Conservation (phyloP, 495 filamentous ascomycete genomes). For the Podospora anserina region DNA sequence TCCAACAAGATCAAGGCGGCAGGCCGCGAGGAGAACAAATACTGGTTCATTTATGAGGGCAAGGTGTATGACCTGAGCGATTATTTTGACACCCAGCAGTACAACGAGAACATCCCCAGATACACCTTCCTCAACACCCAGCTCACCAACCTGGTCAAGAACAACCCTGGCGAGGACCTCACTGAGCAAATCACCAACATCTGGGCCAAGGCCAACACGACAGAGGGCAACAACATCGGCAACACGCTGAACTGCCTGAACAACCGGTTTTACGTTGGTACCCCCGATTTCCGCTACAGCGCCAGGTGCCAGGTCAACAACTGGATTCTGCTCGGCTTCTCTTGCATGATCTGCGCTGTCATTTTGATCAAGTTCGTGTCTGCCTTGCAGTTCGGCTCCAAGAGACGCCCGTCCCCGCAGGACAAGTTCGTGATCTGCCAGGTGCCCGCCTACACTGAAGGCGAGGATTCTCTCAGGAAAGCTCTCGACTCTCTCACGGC, state of each 20-base stretch:
- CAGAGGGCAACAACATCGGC: conserved; percentile 38
- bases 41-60: conserved; percentile 74
- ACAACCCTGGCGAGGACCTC: conserved; percentile 76
- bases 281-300: conserved; percentile 75
- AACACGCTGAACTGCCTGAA: conserved; percentile 75
- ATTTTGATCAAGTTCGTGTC: conserved; percentile 88
- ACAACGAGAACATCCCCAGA: conserved; percentile 34
- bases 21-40: conserved; percentile 63
- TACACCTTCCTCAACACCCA: conserved; percentile 68
- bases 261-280: conserved; percentile 78
- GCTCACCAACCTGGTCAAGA: conserved; percentile 62
- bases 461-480: conserved; percentile 88
- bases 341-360: conserved; percentile 73
- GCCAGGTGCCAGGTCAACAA: conserved; percentile 84
- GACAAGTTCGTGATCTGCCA: conserved; percentile 99
- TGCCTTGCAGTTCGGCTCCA: conserved; percentile 89
- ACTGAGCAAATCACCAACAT: conserved; percentile 58
- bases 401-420: conserved; percentile 82
- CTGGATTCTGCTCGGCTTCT: conserved; percentile 84
- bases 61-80: conserved; percentile 86
- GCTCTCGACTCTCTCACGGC: conserved; percentile 92
- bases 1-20: conserved; percentile 51
- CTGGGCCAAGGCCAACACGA: conserved; percentile 35
- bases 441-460: conserved; percentile 96
- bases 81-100: conserved; percentile 74